Base-by-base conservation (phyloP, 225 moss, liverwort and hornwort species). In the Physcomitrellopsis africana region DNA sequence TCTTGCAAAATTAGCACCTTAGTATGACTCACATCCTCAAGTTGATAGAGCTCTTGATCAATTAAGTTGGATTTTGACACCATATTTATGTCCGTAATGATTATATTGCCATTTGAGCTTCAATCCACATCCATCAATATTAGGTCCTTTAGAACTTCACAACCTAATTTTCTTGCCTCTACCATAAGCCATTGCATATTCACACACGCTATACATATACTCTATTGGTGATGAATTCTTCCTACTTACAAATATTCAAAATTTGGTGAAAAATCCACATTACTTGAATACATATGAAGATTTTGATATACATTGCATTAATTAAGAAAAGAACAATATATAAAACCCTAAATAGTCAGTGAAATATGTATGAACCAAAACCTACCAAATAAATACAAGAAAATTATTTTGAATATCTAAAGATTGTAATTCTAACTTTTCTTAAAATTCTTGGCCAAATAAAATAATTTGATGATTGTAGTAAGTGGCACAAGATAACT, bases 101-200 rank as follows among this genome's bases (percentile, higher is more conserved):
- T n/a, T n/a, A n/a, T n/a, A n/a, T n/a, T n/a, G n/a, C n/a, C n/a
- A n/a, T n/a, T n/a, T n/a, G n/a, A n/a, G n/a, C n/a, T n/a, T n/a
- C n/a, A n/a, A n/a, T n/a, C n/a, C n/a, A n/a, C n/a, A n/a, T 24
- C 96, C 96, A 96, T 94, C 89, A 96, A 84, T 41, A 96, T 94
- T 51, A 94, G 77, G 77, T 86, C 93, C 83, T 96, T 96, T 22
- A 96, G 73, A 24, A 89, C 85, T 79, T 96, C 96, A 80, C 87
- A 96, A 63, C 96, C 96, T 79, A 94, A 41, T 56, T 92, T 93
- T 73, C 96, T 92, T 84, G 97, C 97, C 45, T 94, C 99, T 51
- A 99, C 90, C 53, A 99, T 94, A 87, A 99, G 80, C 99, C 99
- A 99, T 93, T 93, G 89, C 69, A 80, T 53, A 73, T 56, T 72